Base-by-base conservation (phyloP, 2,329 filamentous ascomycete species). In the Penicillium sumatraense region DNA sequence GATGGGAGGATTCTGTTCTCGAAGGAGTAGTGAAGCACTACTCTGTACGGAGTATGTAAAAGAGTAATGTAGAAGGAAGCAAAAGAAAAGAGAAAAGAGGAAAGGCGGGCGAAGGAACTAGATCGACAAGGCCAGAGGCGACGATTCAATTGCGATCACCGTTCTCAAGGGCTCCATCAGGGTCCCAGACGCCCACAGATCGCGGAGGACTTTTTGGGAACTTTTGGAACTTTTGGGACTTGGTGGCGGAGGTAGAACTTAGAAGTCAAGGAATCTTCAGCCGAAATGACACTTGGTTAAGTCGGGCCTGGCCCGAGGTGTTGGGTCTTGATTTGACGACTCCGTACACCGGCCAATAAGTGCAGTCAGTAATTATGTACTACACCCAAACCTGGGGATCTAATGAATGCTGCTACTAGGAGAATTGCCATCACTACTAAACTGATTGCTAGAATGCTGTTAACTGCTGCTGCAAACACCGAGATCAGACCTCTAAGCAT, bases 191-290 rank as follows among this genome's bases (percentile, higher is more conserved):
- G 47, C 45, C 51, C 40, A 56, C 58, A 67, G 63, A 63, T 67
- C 68, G 62, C 57, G 60, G 56, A 64, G 58, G 63, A 23, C n/a
- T n/a, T n/a, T n/a, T n/a, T n/a, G n/a, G n/a, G n/a, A n/a, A n/a
- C n/a, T n/a, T n/a, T n/a, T n/a, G n/a, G n/a, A n/a, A n/a, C n/a
- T n/a, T n/a, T n/a, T n/a, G n/a, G n/a, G n/a, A n/a, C 9, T 42
- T 57, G 56, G 56, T 60, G 61, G 58, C 63, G 58, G 42, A 60
- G 24, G n/a, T 5, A 16, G 33, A 36, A 36, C 14, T 16, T 6
- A 42, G 16, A 38, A 13, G 35, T 50, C 56, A 52, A 65, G 63
- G 66, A 69, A 65, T 64, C 62, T 65, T 63, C 66, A 68, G 60
- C 62, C 62, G 62, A 64, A 60, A 56, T 64, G 60, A 62, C 53